Percentiles rank a stretch among this genome's conserved stretches.
Conservation (phyloP, 169 alveolate species). For the Eimeria zaria region DNA sequence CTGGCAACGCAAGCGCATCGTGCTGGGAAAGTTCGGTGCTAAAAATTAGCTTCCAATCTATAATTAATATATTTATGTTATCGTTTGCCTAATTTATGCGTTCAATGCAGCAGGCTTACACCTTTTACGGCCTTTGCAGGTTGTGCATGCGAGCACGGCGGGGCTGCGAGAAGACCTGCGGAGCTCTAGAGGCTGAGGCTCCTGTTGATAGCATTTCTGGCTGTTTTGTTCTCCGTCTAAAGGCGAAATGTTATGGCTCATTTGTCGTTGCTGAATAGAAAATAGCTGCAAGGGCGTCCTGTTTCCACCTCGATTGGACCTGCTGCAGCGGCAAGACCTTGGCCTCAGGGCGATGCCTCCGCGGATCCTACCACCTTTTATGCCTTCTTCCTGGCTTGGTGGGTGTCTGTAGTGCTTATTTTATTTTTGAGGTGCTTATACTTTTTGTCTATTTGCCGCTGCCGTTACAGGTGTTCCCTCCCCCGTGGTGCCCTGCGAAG, state of each 20-base stretch:
- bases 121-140: not conserved
- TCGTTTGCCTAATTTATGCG: not conserved
- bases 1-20: not conserved
- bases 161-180: conserved; percentile 7
- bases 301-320: not conserved
- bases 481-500: not conserved
- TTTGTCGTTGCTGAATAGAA: not conserved
- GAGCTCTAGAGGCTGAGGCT: not conserved
- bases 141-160: conserved; percentile 33
- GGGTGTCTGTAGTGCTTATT: not conserved
- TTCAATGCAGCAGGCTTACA: not conserved
- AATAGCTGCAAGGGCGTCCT: not conserved
- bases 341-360: not conserved
- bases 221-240: not conserved
- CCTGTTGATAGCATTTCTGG: not conserved
- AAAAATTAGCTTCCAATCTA: not conserved
- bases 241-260: not conserved
- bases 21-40: not conserved
- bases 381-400: not conserved
- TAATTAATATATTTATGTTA: not conserved
- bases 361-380: not conserved
- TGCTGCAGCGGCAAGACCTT: not conserved
- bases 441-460: not conserved
- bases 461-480: not conserved
- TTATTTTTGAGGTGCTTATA: not conserved